phyloP scores from a whole-genome alignment of 345 rosid genomes.

The Boechera divaricarpa region DNA sequence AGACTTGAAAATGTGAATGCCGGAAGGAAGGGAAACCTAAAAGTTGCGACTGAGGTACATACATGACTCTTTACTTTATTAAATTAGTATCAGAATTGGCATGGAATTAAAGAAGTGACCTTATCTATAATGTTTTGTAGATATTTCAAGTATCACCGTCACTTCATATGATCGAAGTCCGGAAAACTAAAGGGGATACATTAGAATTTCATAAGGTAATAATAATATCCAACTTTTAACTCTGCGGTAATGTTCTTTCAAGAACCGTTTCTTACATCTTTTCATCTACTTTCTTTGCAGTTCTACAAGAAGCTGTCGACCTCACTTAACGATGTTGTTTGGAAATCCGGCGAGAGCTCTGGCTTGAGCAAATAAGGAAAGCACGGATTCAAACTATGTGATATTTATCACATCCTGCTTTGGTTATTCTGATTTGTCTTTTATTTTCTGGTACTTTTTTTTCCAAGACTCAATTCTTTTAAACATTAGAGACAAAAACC shows the following conservation, averaged over 20 bases:
- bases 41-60: slow-evolving; percentile 89
- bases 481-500: slow-evolving; percentile 2
- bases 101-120: background rate
- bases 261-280: background rate
- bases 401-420: no score
- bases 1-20: slow-evolving; percentile 90
- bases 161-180: slow-evolving; percentile 89
- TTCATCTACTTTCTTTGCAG: slow-evolving; percentile 51
- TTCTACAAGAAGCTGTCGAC: slow-evolving; percentile 90
- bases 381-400: background rate
- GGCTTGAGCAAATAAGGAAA: slow-evolving; percentile 36
- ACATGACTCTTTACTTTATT: background rate
- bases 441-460: background rate
- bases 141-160: slow-evolving; percentile 97
- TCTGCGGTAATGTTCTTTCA: background rate
- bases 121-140: slow-evolving; percentile 48
- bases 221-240: background rate
- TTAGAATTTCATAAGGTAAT: slow-evolving; percentile 90
- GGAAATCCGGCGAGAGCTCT: slow-evolving; percentile 96
- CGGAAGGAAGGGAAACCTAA: slow-evolving; percentile 96
- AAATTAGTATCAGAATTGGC: slow-evolving; percentile 11
- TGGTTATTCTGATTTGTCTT: background rate
- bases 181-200: slow-evolving; percentile 97
- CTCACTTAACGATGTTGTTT: slow-evolving; percentile 85
- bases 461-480: slow-evolving; percentile 26